These are phyloP conservation scores for Arxiozyma slooffiae DNA, from an alignment of 1,139 yeast species.

Conservation along the genomic window DNA sequence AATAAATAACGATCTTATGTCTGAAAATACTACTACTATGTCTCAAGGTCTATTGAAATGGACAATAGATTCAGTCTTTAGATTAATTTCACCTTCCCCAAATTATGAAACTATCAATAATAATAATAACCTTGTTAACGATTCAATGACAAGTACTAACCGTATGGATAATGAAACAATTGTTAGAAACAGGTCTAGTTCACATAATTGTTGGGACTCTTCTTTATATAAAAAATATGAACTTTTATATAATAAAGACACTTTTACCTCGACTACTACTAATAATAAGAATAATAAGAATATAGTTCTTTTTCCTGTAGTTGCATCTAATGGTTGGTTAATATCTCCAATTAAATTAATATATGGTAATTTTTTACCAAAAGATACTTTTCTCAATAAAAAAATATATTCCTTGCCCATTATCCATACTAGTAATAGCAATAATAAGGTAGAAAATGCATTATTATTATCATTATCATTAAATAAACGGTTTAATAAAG, in stretches of 20 bases:
- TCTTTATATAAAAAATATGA: slow-evolving; percentile 23
- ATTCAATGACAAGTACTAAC: slow-evolving; percentile 15
- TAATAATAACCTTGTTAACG: neutral
- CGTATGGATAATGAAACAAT: slow-evolving; percentile 15
- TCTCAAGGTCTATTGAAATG: slow-evolving; percentile 21
- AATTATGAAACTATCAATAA: slow-evolving; percentile 14
- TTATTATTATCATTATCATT: slow-evolving; percentile 8
- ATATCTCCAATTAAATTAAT: slow-evolving; percentile 12
- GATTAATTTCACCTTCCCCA: slow-evolving; percentile 21
- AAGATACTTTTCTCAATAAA: slow-evolving; percentile 21
- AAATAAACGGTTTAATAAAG: slow-evolving; percentile 5
- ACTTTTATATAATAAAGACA: slow-evolving; percentile 10
- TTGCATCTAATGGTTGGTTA: neutral
- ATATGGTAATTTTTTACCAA: slow-evolving; percentile 10
- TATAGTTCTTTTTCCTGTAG: neutral
- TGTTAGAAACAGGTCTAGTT: slow-evolving; percentile 16
- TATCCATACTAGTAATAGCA: neutral
- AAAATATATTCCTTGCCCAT: neutral
- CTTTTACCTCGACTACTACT: neutral
- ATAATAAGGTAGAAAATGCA: neutral
- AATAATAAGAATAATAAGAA: neutral
- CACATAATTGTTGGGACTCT: slow-evolving; percentile 20
- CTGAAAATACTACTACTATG: neutral
- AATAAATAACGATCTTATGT: neutral
- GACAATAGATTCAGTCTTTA: slow-evolving; percentile 29